Evolutionary conservation across 2,329 filamentous ascomycete species (phyloP).

Genomic region (Stachybotrys chartarum): DNA sequence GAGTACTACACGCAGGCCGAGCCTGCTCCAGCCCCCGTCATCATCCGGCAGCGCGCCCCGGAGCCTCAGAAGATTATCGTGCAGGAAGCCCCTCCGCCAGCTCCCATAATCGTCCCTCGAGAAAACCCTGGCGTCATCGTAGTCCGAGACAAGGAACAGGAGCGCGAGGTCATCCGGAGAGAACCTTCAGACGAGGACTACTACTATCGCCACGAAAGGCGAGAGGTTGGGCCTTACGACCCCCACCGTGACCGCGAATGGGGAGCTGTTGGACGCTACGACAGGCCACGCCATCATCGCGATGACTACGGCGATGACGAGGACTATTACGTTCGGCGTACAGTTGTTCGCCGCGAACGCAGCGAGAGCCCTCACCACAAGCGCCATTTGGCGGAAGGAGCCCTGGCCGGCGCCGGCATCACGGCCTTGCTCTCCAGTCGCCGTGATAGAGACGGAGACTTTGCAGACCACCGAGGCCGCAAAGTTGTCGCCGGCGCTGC

Average conservation of each 20-base stretch:
- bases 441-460: constrained; percentile 41
- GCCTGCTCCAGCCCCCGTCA: constrained; percentile 42
- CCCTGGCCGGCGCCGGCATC: constrained; percentile 54
- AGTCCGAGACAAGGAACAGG: constrained; percentile 32
- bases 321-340: constrained; percentile 38
- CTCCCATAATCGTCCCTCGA: constrained; percentile 43
- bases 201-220: constrained; percentile 41
- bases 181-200: constrained; percentile 38
- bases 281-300: constrained; percentile 32
- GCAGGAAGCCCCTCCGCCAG: constrained; percentile 46
- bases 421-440: constrained; percentile 52
- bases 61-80: constrained; percentile 55
- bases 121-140: constrained; percentile 38
- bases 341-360: constrained; percentile 41
- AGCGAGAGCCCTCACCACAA: constrained; percentile 47
- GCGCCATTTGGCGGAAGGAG: constrained; percentile 56
- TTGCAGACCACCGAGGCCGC: constrained; percentile 44
- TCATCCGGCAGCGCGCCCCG: constrained; percentile 47
- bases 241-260: constrained; percentile 18
- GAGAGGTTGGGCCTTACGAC: constrained; percentile 33
- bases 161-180: constrained; percentile 28
- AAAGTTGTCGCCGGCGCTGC: constrained; percentile 56
- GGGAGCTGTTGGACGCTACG: constrained; percentile 26
- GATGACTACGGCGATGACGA: constrained; percentile 41
- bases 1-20: constrained; percentile 52